A percentile compares a stretch with the other conserved stretches of the same genome.
Evolutionary conservation across 192 early-diverging fungal species (phyloP).

Genomic region (Entomortierella lignicola): DNA sequence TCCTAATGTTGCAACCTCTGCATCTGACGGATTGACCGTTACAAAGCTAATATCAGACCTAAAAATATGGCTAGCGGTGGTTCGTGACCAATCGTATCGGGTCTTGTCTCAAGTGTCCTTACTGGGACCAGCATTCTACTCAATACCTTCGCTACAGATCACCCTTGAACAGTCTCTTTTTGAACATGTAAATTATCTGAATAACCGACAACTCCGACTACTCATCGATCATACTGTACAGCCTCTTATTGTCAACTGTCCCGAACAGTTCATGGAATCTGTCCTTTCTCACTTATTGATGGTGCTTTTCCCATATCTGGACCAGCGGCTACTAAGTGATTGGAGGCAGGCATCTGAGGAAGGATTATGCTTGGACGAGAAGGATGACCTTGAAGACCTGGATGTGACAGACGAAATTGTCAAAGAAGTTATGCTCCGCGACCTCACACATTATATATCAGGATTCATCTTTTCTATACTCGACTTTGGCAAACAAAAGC

Average conservation of each 20-base stretch:
- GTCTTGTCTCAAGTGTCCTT: slow-evolving; percentile 32
- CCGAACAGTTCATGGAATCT: slow-evolving; percentile 17
- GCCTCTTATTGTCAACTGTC: slow-evolving; percentile 45
- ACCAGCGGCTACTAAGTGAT: slow-evolving; percentile 39
- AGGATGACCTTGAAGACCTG: slow-evolving; percentile 26
- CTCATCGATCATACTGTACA: slow-evolving; percentile 34
- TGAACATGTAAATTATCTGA: slow-evolving; percentile 34
- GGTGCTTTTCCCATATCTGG: slow-evolving; percentile 44
- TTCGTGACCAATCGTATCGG: slow-evolving; percentile 33
- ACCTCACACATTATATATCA: slow-evolving; percentile 22
- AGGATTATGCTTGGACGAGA: slow-evolving; percentile 42
- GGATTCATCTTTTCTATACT: slow-evolving; percentile 23
- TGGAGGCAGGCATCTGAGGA: slow-evolving; percentile 42
- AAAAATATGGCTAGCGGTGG: slow-evolving; percentile 30
- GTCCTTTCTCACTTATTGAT: slow-evolving; percentile 28
- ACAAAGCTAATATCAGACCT: slow-evolving; percentile 26
- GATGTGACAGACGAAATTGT: slow-evolving; percentile 45
- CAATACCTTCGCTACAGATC: slow-evolving; percentile 26
- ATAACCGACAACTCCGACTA: slow-evolving; percentile 37
- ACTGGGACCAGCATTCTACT: slow-evolving; percentile 47
- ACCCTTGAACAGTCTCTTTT: slow-evolving; percentile 46
- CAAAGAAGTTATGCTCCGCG: slow-evolving; percentile 35
- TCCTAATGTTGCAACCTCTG: not conserved
- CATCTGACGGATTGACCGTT: not conserved
- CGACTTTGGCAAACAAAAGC: slow-evolving; percentile 20